These are phyloP conservation scores for Yamadazyma kitorensis DNA, from an alignment of 805 yeast genomes.

Conservation along the genomic window DNA sequence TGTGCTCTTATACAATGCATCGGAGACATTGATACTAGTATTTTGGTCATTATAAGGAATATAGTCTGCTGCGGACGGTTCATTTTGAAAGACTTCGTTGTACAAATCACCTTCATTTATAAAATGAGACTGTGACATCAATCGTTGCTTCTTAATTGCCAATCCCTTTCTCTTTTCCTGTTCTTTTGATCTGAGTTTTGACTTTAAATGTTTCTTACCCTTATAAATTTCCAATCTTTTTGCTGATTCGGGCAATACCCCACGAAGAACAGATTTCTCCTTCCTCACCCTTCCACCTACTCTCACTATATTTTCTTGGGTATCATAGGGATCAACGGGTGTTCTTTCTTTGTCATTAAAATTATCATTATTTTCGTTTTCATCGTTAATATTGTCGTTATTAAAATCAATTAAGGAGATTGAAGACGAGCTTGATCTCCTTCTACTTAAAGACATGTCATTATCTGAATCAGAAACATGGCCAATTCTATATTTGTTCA, in stretches of 20 bases:
- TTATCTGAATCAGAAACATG: constrained; percentile 9
- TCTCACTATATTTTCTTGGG: constrained; percentile 14
- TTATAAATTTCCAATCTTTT: constrained; percentile 27
- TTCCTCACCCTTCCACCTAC: constrained; percentile 26
- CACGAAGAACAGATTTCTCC: constrained; percentile 30
- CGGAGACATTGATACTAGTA: background rate
- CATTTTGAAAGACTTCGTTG: constrained; percentile 7
- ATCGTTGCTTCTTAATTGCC: constrained; percentile 28
- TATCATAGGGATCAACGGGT: constrained; percentile 1
- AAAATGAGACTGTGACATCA: background rate
- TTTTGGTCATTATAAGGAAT: constrained; percentile 2
- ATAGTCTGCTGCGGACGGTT: constrained; percentile 4
- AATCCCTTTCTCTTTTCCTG: constrained; percentile 32
- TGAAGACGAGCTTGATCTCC: background rate
- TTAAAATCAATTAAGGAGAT: background rate
- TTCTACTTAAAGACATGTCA: background rate
- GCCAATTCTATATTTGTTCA: background rate
- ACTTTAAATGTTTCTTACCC: constrained; percentile 3
- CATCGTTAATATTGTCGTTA: background rate
- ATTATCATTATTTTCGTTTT: background rate
- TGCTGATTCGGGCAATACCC: constrained; percentile 41
- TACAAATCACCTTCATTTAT: constrained; percentile 11
- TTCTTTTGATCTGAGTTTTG: background rate
- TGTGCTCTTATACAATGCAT: constrained; percentile 6
- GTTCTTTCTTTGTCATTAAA: constrained; percentile 1